These are phyloP conservation scores for Ajuga reptans DNA, from an alignment of 305 asterid species.

Conservation along the genomic window DNA sequence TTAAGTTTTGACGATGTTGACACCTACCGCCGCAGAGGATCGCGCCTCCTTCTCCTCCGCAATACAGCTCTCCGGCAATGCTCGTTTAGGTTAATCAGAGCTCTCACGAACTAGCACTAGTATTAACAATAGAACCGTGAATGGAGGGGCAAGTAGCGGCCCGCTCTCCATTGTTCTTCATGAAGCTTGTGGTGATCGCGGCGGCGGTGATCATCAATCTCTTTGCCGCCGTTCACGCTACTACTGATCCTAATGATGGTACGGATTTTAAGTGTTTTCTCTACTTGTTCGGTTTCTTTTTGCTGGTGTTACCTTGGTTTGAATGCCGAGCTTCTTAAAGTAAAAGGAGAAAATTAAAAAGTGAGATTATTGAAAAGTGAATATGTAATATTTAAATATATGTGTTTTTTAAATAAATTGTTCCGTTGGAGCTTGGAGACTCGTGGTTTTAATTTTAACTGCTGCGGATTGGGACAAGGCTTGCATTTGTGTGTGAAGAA, in stretches of 20 bases:
- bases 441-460: not conserved
- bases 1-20: constrained; percentile 47
- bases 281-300: not conserved
- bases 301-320: constrained; percentile 20
- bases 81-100: constrained; percentile 19
- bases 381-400: too few species aligned
- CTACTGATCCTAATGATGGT: constrained; percentile 78
- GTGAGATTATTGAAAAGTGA: constrained; percentile 17
- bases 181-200: constrained; percentile 27
- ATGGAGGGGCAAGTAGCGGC: constrained; percentile 38
- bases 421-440: not conserved
- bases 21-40: constrained; percentile 26
- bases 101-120: not conserved
- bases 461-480: not conserved
- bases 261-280: constrained; percentile 20
- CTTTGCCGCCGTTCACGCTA: constrained; percentile 26
- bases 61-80: constrained; percentile 11
- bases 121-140: constrained; percentile 18
- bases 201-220: constrained; percentile 25
- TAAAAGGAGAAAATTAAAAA: not conserved
- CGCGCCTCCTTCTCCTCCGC: constrained; percentile 18
- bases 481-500: constrained; percentile 6
- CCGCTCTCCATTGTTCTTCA: constrained; percentile 23
- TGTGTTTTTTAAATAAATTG: not conserved
- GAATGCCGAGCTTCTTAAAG: constrained; percentile 7